A percentile compares a stretch with the other conserved stretches of the same genome.
Evolutionary conservation across 345 rosid species (phyloP).

Genomic region (Camelina neglecta): DNA sequence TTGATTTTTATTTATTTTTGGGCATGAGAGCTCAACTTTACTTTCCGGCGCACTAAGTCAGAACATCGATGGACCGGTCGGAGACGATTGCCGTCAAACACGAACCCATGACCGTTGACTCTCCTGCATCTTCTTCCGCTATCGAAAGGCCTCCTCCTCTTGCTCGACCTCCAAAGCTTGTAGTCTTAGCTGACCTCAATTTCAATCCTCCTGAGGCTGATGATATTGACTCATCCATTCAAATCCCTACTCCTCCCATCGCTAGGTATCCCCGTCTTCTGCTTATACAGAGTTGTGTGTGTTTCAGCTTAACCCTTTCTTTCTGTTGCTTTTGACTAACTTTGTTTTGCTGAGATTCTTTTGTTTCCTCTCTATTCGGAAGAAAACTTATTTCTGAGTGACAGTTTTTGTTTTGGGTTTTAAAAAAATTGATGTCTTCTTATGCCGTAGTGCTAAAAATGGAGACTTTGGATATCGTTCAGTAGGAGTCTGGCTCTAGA

Average conservation of each 20-base stretch:
- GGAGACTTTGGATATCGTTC: constrained; percentile 12
- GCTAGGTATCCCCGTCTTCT: constrained; percentile 50
- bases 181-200: constrained; percentile 91
- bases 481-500: background rate
- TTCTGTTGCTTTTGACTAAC: background rate
- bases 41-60: constrained; percentile 11
- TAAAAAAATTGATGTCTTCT: background rate
- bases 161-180: constrained; percentile 55
- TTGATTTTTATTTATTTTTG: background rate
- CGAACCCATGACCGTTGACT: constrained; percentile 52
- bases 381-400: background rate
- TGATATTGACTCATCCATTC: constrained; percentile 49
- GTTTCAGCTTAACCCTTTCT: background rate
- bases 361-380: background rate
- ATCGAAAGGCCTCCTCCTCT: constrained; percentile 28
- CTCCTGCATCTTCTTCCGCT: constrained; percentile 41
- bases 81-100: constrained; percentile 51
- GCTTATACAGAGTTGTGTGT: background rate
- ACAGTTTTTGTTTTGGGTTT: background rate
- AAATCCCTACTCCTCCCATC: constrained; percentile 44
- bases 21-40: background rate
- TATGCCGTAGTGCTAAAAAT: background rate
- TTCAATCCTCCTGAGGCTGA: constrained; percentile 85
- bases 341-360: background rate
- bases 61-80: constrained; percentile 40